Conservation (phyloP, 148 eudicot genomes). For the Silene latifolia region DNA sequence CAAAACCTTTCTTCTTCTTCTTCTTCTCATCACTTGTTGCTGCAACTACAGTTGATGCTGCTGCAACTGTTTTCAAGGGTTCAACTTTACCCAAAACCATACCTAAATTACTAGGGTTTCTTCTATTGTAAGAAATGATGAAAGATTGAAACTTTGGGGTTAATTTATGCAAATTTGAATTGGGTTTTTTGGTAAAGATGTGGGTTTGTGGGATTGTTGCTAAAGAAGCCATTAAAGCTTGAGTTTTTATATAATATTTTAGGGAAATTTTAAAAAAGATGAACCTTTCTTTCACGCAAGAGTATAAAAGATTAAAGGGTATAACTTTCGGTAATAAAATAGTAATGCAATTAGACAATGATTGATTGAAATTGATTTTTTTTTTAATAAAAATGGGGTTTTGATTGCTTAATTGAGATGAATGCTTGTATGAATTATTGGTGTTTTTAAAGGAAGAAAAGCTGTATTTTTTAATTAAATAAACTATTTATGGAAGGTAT, state of each 20-base stretch:
- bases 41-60: slow-evolving; percentile 29
- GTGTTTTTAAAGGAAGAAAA: not conserved
- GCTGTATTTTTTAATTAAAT: not conserved
- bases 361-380: not conserved
- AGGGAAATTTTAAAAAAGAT: not conserved
- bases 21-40: slow-evolving; percentile 43
- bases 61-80: slow-evolving; percentile 6
- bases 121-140: not conserved
- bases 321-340: not conserved
- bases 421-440: not conserved
- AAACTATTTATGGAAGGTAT: not conserved
- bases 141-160: slow-evolving; percentile 17
- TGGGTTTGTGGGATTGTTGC: slow-evolving; percentile 35
- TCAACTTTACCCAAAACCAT: slow-evolving; percentile 27
- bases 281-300: slow-evolving; percentile 31
- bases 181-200: slow-evolving; percentile 23
- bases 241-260: not conserved
- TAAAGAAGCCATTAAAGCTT: slow-evolving; percentile 45
- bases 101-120: slow-evolving; percentile 4
- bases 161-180: slow-evolving; percentile 15
- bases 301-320: not conserved
- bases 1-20: slow-evolving; percentile 76
- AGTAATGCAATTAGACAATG: not conserved
- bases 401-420: not conserved
- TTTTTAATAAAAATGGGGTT: no score